phyloP scores from a whole-genome alignment of 2,329 filamentous ascomycete genomes.

The Apiospora rasikravindrae region DNA sequence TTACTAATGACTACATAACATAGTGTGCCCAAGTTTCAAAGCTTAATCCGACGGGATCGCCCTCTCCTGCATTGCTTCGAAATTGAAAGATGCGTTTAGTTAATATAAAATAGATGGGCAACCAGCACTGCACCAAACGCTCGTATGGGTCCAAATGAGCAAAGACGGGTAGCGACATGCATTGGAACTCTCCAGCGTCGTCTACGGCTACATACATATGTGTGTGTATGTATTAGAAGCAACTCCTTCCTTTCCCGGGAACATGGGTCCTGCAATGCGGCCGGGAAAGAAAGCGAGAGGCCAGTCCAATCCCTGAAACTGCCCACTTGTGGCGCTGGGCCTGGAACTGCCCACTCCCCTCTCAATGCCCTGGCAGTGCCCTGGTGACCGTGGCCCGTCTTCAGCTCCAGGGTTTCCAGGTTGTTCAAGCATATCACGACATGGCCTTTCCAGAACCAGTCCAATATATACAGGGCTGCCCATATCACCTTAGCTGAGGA shows the following conservation, averaged over 20 bases:
- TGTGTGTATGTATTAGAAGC: background rate
- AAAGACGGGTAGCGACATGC: conserved; percentile 6
- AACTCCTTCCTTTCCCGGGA: background rate
- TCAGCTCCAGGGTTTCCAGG: background rate
- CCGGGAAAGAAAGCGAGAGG: background rate
- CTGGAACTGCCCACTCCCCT: background rate
- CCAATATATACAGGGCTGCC: background rate
- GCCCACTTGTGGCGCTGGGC: background rate
- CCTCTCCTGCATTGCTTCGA: background rate
- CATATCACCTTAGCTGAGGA: background rate
- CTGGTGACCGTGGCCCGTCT: background rate
- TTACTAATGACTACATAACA: background rate
- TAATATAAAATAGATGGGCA: background rate
- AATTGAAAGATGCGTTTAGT: too few species aligned
- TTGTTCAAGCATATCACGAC: background rate
- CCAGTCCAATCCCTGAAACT: background rate
- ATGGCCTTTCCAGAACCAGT: background rate
- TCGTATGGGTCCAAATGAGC: background rate
- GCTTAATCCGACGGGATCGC: background rate
- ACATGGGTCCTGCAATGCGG: background rate
- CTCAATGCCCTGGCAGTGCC: background rate
- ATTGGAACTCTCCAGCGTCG: background rate
- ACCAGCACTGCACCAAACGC: background rate
- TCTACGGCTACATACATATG: background rate
- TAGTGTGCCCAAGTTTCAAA: background rate